These are phyloP conservation scores for Candida ipomoeae DNA, from an alignment of 805 yeast genomes.

Conservation along the genomic window DNA sequence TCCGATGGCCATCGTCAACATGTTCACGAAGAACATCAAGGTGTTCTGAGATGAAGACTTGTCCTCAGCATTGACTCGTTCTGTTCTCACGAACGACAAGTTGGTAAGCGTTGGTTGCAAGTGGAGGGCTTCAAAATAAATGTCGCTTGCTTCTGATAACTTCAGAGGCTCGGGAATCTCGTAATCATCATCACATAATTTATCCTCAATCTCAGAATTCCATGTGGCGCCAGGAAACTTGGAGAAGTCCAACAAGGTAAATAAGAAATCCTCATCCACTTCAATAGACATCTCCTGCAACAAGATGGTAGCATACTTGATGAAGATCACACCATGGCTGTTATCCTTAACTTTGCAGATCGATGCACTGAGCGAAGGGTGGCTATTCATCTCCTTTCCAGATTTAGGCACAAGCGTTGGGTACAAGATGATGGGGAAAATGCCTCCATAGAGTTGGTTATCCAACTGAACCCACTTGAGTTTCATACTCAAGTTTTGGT, in stretches of 20 bases:
- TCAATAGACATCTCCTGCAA: conserved; percentile 90
- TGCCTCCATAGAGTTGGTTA: conserved; percentile 83
- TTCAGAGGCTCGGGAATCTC: conserved; percentile 67
- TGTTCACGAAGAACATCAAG: conserved; percentile 71
- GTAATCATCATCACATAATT: conserved; percentile 58
- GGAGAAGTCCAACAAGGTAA: conserved; percentile 74
- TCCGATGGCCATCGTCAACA: conserved; percentile 94
- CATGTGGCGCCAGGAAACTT: conserved; percentile 82
- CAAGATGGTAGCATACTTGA: conserved; percentile 86
- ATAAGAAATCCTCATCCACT: conserved; percentile 88
- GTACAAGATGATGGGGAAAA: conserved; percentile 81
- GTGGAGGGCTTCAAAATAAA: conserved; percentile 89
- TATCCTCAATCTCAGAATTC: conserved; percentile 44
- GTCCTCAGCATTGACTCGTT: conserved; percentile 64
- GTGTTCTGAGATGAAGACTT: conserved; percentile 60
- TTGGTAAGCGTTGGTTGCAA: conserved; percentile 89
- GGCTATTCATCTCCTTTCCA: conserved; percentile 75
- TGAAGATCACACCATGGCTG: conserved; percentile 81
- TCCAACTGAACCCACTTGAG: conserved; percentile 94
- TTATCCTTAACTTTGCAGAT: conserved; percentile 82
- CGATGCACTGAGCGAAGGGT: conserved; percentile 88
- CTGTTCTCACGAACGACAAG: conserved; percentile 87
- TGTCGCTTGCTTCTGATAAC: conserved; percentile 57
- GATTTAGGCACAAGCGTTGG: conserved; percentile 89
- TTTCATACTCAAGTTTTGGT: conserved; percentile 74